Conservation (phyloP, 2,329 filamentous ascomycete genomes). For the Monilinia fructicola region DNA sequence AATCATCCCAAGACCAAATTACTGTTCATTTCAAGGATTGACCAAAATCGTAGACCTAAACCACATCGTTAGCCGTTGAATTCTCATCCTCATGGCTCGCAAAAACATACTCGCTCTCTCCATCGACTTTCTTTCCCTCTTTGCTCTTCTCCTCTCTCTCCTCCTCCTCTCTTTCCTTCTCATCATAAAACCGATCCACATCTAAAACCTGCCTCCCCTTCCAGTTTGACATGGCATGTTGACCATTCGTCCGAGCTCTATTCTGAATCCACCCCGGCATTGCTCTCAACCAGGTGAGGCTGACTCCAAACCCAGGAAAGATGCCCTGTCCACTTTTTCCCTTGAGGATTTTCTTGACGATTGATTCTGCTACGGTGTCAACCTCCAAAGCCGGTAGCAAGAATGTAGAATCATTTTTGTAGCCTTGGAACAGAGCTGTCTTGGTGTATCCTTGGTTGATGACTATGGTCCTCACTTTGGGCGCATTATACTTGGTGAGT, state of each 20-base stretch:
- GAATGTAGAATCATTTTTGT: slow-evolving; percentile 51
- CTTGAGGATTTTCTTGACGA: slow-evolving; percentile 59
- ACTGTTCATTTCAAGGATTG: not conserved
- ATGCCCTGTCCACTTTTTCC: slow-evolving; percentile 59
- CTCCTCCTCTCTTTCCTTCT: slow-evolving; percentile 31
- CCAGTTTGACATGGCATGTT: slow-evolving; percentile 37
- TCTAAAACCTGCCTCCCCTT: slow-evolving; percentile 40
- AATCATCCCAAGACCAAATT: not conserved
- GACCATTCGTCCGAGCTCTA: slow-evolving; percentile 46
- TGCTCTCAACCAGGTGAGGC: slow-evolving; percentile 48
- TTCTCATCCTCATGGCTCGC: not conserved
- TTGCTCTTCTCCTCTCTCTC: slow-evolving; percentile 29
- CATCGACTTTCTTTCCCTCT: slow-evolving; percentile 10
- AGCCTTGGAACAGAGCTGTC: slow-evolving; percentile 59
- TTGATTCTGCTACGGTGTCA: slow-evolving; percentile 62
- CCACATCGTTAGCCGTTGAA: not conserved
- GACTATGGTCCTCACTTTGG: slow-evolving; percentile 63
- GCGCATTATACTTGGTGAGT: slow-evolving; percentile 59
- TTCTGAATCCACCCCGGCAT: slow-evolving; percentile 65
- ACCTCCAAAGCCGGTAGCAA: slow-evolving; percentile 55
- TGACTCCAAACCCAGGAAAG: slow-evolving; percentile 48
- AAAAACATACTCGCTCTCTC: slow-evolving; percentile 36
- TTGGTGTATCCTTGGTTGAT: slow-evolving; percentile 64
- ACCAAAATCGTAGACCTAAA: slow-evolving; percentile 17
- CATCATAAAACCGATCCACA: slow-evolving; percentile 35